Evolutionary conservation across 441 rosid species (phyloP), one percentile per base, ranked within the genome.

Genomic region (Omphalea diandra): DNA sequence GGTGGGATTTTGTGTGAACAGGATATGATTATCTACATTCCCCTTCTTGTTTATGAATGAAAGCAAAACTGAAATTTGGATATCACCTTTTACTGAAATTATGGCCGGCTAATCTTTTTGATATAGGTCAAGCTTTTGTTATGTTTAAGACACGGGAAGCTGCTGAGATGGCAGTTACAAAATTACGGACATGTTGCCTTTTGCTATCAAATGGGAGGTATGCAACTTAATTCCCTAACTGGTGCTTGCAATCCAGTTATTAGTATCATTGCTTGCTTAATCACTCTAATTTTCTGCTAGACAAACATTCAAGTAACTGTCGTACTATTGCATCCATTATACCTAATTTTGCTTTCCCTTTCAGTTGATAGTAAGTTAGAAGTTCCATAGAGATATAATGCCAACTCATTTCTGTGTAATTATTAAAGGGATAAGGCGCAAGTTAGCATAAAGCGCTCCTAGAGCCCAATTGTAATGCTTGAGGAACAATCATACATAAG

Each of bases 191-290:
- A 58, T 81, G 83, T 65, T 95, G 97, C 80, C 82, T 95, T 66
- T 54, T 88, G 77, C 87, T 90, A 70, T 79, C 96, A 60, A 86
- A 85, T 80, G 87, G 89, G 76, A 92, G 96, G 99, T 95, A 86
- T 55, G 67, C 8, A 77, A 10, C 68, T 70, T 36, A 43, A 53
- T 50, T 64, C 26, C 17, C 29, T 70, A 47, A 38, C 1, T 36
- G 38, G 22, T 65, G 41, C 40, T 36, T 62, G 54, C 14, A 46
- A 18, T 68, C 9, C n/a, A 68, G 35, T 57, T 24, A 3, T 56
- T 68, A 2, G 8, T 32, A 54, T 52, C 29, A 54, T 11, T 49
- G 18, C n/a, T 41, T 44, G 17, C 44, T 53, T 27, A 11, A 20
- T n/a, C 1, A 12, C 53, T 64, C 11, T 57, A 4, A 31, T 59